phyloP scores from a whole-genome alignment of 208 protist genomes.

The Leishmania mexicana region DNA sequence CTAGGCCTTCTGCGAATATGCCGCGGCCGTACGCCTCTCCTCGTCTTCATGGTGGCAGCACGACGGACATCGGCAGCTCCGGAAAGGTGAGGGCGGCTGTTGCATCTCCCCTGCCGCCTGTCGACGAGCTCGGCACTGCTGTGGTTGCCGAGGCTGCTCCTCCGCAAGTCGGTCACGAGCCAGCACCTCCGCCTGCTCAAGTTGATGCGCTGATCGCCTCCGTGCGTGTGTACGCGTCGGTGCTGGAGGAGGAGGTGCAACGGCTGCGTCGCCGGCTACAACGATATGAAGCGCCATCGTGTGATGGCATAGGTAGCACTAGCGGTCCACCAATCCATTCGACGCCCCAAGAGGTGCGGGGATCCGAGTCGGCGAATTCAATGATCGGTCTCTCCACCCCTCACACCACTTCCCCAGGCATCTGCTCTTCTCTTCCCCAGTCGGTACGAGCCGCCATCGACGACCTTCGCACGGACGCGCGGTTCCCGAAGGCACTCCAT shows the following conservation, averaged over 20 bases:
- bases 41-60: not conserved
- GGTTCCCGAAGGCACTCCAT: constrained; percentile 7
- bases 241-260: constrained; percentile 11
- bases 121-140: not conserved
- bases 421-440: not conserved
- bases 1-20: not conserved
- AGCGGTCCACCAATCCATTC: no score
- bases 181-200: not conserved
- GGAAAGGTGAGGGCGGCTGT: not conserved
- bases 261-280: constrained; percentile 4
- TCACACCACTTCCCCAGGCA: not conserved
- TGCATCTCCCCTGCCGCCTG: not conserved
- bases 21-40: constrained; percentile 3
- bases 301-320: not conserved
- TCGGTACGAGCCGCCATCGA: not conserved
- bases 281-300: not conserved
- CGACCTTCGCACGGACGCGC: constrained; percentile 2
- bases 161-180: not conserved
- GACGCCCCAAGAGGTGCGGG: not conserved
- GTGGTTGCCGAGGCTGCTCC: not conserved
- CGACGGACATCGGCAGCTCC: not conserved
- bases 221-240: constrained; percentile 1
- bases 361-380: not conserved
- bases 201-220: not conserved
- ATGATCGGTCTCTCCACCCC: not conserved